Evolutionary conservation across 345 rosid species (phyloP), one percentile per base, ranked within the genome.

Genomic region (Kernera saxatilis): DNA sequence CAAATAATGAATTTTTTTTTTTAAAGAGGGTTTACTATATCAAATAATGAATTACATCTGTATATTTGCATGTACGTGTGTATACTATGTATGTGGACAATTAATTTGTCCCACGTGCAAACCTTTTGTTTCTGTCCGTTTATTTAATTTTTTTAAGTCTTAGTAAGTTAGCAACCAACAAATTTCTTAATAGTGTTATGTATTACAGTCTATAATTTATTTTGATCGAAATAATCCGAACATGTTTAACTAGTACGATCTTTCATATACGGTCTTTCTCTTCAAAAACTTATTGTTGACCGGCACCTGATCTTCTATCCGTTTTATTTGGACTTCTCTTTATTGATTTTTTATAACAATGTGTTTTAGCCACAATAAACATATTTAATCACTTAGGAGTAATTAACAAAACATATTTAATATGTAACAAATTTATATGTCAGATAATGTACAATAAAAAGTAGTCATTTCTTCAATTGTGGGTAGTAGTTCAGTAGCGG

Each of bases 41-140:
- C 41, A 51, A 41, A 60, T 27, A 60, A 27, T 58, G 49, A 46
- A 7, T 15, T 21, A 32, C 30, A 35, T n/a, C 14, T 32, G 3
- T 23, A 48, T 50, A 5, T 36, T 43, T 44, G 52, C 43, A 71
- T 62, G 74, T 58, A 23, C 66, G 74, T 70, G 48, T 30, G 64
- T 41, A 49, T 46, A 1, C n/a, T 41, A 55, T 56, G 48, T 46
- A 8, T 54, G 30, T 37, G 11, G 43, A 44, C 55, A 60, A 17
- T 44, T 33, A 53, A 64, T 23, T 41, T 10, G 64, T 60, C 33
- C 62, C 73, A 67, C 78, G 78, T 58, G 78, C 73, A 74, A 23
- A 15, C 5, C 33, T 50, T 65, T 66, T 39, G 46, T 57, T 32
- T 74, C 5, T 57, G 54, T 57, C 66, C 23, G 39, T 27, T 62